A percentile compares a stretch with the other conserved stretches of the same genome.
phyloP scores from a whole-genome alignment of 116 monocot genomes.

The Zostera marina region DNA sequence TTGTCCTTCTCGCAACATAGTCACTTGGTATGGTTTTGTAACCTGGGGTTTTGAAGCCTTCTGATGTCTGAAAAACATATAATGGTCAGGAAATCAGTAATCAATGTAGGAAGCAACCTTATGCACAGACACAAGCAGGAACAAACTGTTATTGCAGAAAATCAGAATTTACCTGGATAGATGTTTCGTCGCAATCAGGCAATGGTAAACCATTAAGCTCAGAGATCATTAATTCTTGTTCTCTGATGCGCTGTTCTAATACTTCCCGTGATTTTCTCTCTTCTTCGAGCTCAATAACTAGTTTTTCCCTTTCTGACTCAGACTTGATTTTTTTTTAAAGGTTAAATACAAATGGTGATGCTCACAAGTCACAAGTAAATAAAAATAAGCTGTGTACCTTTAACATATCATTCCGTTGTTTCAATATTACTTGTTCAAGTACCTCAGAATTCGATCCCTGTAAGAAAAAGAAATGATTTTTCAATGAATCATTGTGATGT shows the following conservation, averaged over 20 bases:
- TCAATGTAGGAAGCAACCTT: no score
- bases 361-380: no score
- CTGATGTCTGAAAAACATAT: conserved; percentile 2
- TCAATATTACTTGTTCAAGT: no score
- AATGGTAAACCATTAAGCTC: conserved; percentile 8
- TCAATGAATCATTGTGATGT: no score
- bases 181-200: neutral
- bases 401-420: no score
- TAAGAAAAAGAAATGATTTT: no score
- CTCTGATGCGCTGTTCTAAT: conserved; percentile 31
- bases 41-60: conserved; percentile 50
- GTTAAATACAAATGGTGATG: neutral
- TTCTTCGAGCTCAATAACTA: conserved; percentile 77
- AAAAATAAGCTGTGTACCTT: no score
- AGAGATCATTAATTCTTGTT: conserved; percentile 47
- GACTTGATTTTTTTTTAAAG: conserved; percentile 34
- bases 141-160: neutral
- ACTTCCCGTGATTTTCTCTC: conserved; percentile 54
- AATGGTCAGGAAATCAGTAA: neutral
- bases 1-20: conserved; percentile 50
- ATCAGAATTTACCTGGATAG: neutral
- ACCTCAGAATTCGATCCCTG: no score
- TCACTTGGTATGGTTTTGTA: conserved; percentile 23
- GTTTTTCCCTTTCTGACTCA: conserved; percentile 71
- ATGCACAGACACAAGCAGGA: neutral